These are phyloP conservation scores for Apiotrichum sp. DNA, from an alignment of 1,284 basidiomycete species.

Conservation along the genomic window DNA sequence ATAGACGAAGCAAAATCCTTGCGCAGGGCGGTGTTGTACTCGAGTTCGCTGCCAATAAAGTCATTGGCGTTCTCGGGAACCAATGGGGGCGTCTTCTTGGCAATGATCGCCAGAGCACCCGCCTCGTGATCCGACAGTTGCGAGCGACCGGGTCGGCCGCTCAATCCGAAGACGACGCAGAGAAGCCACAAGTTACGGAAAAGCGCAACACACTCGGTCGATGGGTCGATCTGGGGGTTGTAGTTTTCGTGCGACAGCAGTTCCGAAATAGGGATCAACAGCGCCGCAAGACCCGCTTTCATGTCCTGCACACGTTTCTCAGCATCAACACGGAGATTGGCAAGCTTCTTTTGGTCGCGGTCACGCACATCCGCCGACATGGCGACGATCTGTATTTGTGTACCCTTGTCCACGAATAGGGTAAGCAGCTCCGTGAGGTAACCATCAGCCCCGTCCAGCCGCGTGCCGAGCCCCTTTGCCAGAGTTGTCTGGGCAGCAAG, in stretches of 20 bases:
- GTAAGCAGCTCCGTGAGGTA: constrained; percentile 81
- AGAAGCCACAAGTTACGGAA: constrained; percentile 96
- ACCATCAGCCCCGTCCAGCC: constrained; percentile 67
- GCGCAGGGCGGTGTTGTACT: constrained; percentile 89
- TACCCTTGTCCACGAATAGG: constrained; percentile 85
- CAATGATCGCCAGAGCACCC: constrained; percentile 72
- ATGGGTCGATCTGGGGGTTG: constrained; percentile 57
- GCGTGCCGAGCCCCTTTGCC: constrained; percentile 62
- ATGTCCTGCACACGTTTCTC: constrained; percentile 53
- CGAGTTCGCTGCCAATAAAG: constrained; percentile 79
- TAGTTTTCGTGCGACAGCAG: constrained; percentile 72
- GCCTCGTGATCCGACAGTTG: constrained; percentile 52
- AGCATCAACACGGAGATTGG: constrained; percentile 22
- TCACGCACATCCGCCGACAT: constrained; percentile 24
- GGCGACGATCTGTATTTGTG: constrained; percentile 76
- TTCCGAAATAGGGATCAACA: constrained; percentile 84
- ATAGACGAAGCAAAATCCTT: constrained; percentile 78
- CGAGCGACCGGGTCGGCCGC: constrained; percentile 58
- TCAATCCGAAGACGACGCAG: constrained; percentile 60
- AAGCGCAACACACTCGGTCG: constrained; percentile 63
- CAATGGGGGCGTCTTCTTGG: constrained; percentile 78
- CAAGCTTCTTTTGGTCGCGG: constrained; percentile 14
- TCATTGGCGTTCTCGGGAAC: constrained; percentile 78
- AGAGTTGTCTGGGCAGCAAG: constrained; percentile 81
- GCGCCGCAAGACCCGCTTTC: constrained; percentile 74